Conservation (phyloP, 1,139 yeast genomes). For the Wickerhamomyces sp. region DNA sequence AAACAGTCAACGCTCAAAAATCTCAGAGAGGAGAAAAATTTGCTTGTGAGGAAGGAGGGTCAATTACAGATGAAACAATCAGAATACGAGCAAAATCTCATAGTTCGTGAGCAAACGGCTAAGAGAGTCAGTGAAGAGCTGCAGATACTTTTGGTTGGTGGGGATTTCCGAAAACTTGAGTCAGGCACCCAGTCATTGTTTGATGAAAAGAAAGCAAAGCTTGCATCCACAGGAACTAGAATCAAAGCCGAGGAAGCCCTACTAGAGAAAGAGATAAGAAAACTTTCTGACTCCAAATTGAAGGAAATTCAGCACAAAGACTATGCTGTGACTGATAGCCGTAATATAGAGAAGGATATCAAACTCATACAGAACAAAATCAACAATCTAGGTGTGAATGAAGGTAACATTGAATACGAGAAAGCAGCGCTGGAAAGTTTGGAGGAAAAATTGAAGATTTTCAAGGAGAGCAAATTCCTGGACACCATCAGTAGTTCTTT, state of each 20-base stretch:
- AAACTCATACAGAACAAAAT: constrained; percentile 33
- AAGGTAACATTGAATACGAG: constrained; percentile 36
- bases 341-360: constrained; percentile 29
- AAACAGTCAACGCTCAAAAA: constrained; percentile 22
- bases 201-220: constrained; percentile 1
- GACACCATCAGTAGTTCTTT: constrained; percentile 35
- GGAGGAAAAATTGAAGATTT: constrained; percentile 28
- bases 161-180: constrained; percentile 23
- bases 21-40: constrained; percentile 35
- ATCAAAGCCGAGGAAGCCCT: constrained; percentile 18
- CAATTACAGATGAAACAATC: constrained; percentile 46
- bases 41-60: constrained; percentile 50
- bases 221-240: constrained; percentile 13
- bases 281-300: constrained; percentile 32
- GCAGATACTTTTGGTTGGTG: neutral
- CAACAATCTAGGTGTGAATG: constrained; percentile 34
- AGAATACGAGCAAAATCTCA: constrained; percentile 29
- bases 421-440: constrained; percentile 31
- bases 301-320: constrained; percentile 39
- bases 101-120: constrained; percentile 21
- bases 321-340: constrained; percentile 34
- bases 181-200: constrained; percentile 11
- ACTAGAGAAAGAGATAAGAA: constrained; percentile 23
- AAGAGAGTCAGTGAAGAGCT: neutral
- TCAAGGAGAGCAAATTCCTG: constrained; percentile 29